Evolutionary conservation across 257 asterid species (phyloP).

Genomic region (Petrea volubilis): DNA sequence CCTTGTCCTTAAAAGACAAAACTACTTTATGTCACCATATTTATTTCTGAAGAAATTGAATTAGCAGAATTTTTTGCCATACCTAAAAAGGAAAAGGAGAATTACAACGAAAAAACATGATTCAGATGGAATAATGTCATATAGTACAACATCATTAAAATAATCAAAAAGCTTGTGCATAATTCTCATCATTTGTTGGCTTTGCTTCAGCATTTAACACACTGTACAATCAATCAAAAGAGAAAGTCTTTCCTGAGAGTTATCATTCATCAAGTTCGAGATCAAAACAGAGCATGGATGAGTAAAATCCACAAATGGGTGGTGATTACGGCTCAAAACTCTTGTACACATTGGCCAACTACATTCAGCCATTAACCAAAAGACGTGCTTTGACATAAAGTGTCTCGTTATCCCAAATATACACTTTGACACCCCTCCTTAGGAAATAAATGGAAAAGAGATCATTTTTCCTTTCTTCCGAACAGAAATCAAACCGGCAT

Average conservation of each 20-base stretch:
- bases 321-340: background rate
- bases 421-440: background rate
- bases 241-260: background rate
- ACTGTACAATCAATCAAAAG: background rate
- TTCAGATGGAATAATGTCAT: background rate
- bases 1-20: background rate
- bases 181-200: background rate
- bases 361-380: slow-evolving; percentile 10
- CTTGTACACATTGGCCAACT: slow-evolving; percentile 7
- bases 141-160: background rate
- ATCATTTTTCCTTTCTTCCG: background rate
- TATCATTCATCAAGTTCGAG: slow-evolving; percentile 5
- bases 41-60: background rate
- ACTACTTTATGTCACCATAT: background rate
- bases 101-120: background rate
- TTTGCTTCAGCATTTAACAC: background rate
- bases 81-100: background rate
- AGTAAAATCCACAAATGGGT: background rate
- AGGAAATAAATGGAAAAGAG: background rate
- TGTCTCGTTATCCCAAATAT: background rate
- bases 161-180: background rate
- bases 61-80: background rate
- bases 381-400: slow-evolving; percentile 12
- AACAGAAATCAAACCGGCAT: background rate
- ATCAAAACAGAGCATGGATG: slow-evolving; percentile 10